These are phyloP conservation scores for Sanghuangporus baumii DNA, from an alignment of 1,284 basidiomycete species.

Conservation along the genomic window DNA sequence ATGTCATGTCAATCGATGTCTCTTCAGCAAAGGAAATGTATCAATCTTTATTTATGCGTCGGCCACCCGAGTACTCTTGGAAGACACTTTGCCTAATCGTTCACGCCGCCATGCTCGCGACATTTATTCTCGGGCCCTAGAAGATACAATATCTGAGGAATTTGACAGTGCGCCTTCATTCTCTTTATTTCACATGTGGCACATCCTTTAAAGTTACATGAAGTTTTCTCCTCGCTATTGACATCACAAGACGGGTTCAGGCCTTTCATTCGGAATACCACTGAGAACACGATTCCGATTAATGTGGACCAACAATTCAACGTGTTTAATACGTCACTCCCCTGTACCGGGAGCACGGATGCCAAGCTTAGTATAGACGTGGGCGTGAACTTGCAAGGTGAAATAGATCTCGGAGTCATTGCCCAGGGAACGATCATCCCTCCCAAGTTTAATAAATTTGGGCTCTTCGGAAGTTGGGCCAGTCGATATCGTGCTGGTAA, in stretches of 20 bases:
- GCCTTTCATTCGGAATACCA: background rate
- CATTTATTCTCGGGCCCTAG: background rate
- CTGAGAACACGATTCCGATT: slow-evolving; percentile 21
- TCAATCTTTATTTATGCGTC: slow-evolving; percentile 2
- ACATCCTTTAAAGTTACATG: background rate
- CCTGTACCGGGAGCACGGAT: slow-evolving; percentile 31
- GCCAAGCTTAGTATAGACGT: slow-evolving; percentile 34
- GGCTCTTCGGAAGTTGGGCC: slow-evolving; percentile 25
- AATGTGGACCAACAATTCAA: slow-evolving; percentile 33
- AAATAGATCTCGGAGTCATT: slow-evolving; percentile 35
- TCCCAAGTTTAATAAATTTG: slow-evolving; percentile 31
- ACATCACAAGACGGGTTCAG: background rate
- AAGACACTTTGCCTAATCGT: background rate
- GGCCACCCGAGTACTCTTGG: background rate
- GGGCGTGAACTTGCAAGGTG: slow-evolving; percentile 32
- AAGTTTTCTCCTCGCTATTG: background rate
- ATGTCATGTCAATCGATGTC: background rate
- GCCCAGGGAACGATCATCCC: slow-evolving; percentile 40
- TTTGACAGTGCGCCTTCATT: background rate
- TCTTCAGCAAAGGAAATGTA: background rate
- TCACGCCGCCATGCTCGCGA: background rate
- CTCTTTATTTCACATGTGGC: background rate
- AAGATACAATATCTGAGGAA: background rate
- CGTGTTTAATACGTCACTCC: slow-evolving; percentile 35
- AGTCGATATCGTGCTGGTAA: background rate